Evolutionary conservation across 805 yeast species (phyloP).

Genomic region (Kuraishia ogatae): DNA sequence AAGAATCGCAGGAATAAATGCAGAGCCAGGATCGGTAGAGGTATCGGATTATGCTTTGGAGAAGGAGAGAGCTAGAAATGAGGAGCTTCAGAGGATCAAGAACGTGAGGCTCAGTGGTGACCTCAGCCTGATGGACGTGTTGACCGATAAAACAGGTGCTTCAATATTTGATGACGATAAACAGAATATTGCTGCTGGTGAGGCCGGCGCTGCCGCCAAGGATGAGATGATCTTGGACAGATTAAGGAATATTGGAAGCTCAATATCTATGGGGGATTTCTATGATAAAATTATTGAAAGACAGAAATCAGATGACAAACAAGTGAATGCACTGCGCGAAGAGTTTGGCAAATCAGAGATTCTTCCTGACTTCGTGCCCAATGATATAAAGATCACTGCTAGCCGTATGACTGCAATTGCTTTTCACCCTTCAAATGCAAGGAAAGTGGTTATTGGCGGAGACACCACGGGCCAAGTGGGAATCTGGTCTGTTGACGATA

Average conservation of each 20-base stretch:
- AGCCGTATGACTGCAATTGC: slow-evolving; percentile 66
- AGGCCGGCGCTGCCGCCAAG: slow-evolving; percentile 18
- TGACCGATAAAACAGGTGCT: slow-evolving; percentile 15
- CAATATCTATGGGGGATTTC: slow-evolving; percentile 64
- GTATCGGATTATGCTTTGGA: slow-evolving; percentile 28
- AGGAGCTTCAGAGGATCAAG: slow-evolving; percentile 40
- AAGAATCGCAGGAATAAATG: slow-evolving; percentile 63
- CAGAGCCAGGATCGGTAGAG: slow-evolving; percentile 36
- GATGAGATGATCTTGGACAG: slow-evolving; percentile 18
- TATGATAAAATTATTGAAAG: slow-evolving; percentile 41
- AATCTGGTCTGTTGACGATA: slow-evolving; percentile 63
- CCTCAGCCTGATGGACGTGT: slow-evolving; percentile 50
- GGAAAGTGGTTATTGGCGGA: slow-evolving; percentile 70
- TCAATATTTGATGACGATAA: slow-evolving; percentile 6
- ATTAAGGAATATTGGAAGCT: slow-evolving; percentile 32
- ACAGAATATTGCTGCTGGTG: slow-evolving; percentile 19
- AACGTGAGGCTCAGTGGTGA: slow-evolving; percentile 59
- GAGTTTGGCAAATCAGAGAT: slow-evolving; percentile 44
- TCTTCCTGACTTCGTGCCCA: slow-evolving; percentile 53
- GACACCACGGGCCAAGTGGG: slow-evolving; percentile 86
- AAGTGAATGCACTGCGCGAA: slow-evolving; percentile 38
- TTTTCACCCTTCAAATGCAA: slow-evolving; percentile 66
- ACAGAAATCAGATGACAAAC: slow-evolving; percentile 25
- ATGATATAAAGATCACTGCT: slow-evolving; percentile 59
- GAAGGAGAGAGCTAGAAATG: slow-evolving; percentile 22